Evolutionary conservation across 2,329 filamentous ascomycete genomes (phyloP).

Genomic region (Escovopsis sp.): DNA sequence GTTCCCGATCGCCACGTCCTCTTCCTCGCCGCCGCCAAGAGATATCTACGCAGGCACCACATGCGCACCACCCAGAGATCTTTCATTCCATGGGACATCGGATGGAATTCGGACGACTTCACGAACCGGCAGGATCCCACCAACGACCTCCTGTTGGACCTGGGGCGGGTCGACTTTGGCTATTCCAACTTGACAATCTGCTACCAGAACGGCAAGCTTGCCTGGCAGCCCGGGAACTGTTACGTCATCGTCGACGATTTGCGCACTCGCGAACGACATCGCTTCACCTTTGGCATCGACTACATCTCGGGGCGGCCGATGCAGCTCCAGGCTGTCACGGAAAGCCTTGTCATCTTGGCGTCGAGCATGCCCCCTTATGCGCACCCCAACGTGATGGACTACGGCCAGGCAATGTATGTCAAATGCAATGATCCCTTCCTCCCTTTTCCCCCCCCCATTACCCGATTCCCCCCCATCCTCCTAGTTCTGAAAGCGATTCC

Average conservation of each 20-base stretch:
- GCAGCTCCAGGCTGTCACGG: constrained; percentile 9
- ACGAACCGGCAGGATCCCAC: background rate
- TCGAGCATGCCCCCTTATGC: constrained; percentile 1
- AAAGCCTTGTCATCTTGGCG: constrained; percentile 8
- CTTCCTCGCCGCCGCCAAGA: constrained; percentile 5
- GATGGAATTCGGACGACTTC: constrained; percentile 4
- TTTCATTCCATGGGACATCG: constrained; percentile 7
- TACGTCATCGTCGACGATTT: constrained; percentile 14
- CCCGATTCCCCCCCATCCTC: background rate
- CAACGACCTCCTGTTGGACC: constrained; percentile 1
- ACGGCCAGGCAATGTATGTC: constrained; percentile 5
- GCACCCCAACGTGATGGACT: constrained; percentile 1
- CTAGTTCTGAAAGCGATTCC: background rate
- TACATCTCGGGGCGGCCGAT: constrained; percentile 7
- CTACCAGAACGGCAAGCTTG: constrained; percentile 13
- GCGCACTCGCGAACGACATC: constrained; percentile 6
- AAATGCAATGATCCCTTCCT: no score
- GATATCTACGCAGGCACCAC: constrained; percentile 6
- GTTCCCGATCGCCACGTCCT: constrained; percentile 6
- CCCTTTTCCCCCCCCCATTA: background rate
- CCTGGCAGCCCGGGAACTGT: constrained; percentile 11
- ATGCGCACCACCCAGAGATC: constrained; percentile 1
- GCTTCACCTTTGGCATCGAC: constrained; percentile 8
- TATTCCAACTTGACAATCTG: constrained; percentile 4
- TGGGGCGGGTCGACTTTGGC: constrained; percentile 5